Evolutionary conservation across 805 yeast species (phyloP).

Genomic region (Zygoascus biomembranicola): DNA sequence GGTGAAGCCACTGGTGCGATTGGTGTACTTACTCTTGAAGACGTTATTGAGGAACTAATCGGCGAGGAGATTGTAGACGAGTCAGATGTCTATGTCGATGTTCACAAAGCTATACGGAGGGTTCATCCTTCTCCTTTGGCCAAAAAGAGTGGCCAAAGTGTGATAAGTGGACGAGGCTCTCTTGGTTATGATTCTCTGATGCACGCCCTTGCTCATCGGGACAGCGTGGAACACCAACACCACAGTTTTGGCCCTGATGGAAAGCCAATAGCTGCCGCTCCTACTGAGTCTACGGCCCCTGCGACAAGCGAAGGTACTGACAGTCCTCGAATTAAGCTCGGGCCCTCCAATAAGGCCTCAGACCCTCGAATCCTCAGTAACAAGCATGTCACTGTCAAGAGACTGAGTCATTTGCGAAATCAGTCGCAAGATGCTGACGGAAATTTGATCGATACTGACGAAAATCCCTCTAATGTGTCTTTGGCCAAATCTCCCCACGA

Average conservation of each 20-base stretch:
- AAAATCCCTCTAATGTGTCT: not conserved
- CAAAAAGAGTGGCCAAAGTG: conserved; percentile 1
- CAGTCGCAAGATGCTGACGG: not conserved
- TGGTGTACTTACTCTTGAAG: conserved; percentile 91
- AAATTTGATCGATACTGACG: not conserved
- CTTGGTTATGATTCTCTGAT: conserved; percentile 3
- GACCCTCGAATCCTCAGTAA: conserved; percentile 59
- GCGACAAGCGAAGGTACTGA: not conserved
- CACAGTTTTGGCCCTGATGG: not conserved
- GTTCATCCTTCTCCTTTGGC: conserved; percentile 32
- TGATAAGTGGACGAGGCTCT: conserved; percentile 3
- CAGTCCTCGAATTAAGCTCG: conserved; percentile 24
- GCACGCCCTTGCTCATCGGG: not conserved
- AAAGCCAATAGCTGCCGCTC: not conserved
- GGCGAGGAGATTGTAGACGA: conserved; percentile 98
- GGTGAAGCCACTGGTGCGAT: conserved; percentile 67
- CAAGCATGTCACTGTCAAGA: conserved; percentile 57
- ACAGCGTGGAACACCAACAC: not conserved
- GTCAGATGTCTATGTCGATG: conserved; percentile 86
- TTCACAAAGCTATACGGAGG: conserved; percentile 72
- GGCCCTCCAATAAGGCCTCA: conserved; percentile 58
- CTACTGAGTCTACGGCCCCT: not conserved
- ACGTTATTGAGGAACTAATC: conserved; percentile 94
- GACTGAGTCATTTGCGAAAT: not conserved
- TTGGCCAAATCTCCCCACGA: conserved; percentile 1